These are phyloP conservation scores for Halenospora varia DNA, from an alignment of 495 filamentous ascomycete genomes.

Conservation along the genomic window DNA sequence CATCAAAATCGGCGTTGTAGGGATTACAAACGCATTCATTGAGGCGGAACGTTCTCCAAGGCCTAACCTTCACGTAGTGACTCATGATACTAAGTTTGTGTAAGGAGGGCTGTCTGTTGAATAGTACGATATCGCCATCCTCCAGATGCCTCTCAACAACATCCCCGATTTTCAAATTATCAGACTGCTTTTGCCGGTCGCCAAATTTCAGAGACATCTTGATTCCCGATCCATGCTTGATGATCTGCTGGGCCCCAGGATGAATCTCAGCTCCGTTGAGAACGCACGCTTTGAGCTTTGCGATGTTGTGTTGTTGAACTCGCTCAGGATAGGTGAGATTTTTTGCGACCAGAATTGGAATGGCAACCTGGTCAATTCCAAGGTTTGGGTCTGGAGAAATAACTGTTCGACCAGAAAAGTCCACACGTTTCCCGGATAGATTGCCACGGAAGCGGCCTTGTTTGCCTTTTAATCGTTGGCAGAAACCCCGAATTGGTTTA, in stretches of 20 bases:
- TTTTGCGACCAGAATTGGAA: constrained; percentile 84
- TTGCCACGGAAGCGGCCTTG: constrained; percentile 97
- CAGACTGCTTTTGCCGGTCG: constrained; percentile 60
- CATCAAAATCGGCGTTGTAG: constrained; percentile 99
- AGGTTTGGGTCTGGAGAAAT: constrained; percentile 97
- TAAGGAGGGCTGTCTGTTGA: constrained; percentile 95
- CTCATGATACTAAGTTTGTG: constrained; percentile 98
- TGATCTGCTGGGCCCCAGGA: constrained; percentile 82
- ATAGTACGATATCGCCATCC: constrained; percentile 94
- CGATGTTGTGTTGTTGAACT: constrained; percentile 75
- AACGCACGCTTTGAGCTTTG: constrained; percentile 70
- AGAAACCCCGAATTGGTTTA: constrained; percentile 86
- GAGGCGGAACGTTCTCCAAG: constrained; percentile 92
- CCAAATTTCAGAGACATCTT: constrained; percentile 75
- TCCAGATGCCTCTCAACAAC: constrained; percentile 91
- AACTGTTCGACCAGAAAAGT: constrained; percentile 95
- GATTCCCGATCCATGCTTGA: constrained; percentile 64
- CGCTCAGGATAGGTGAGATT: constrained; percentile 93
- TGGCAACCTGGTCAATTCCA: constrained; percentile 88
- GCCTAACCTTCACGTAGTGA: constrained; percentile 87
- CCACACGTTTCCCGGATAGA: constrained; percentile 94
- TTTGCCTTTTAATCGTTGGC: constrained; percentile 93
- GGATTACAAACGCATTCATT: constrained; percentile 98
- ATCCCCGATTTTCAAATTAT: constrained; percentile 75
- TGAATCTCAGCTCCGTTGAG: constrained; percentile 68